These are phyloP conservation scores for Schoenoplectus tabernaemontani DNA, from an alignment of 202 grass and related monocot genomes.

Conservation along the genomic window DNA sequence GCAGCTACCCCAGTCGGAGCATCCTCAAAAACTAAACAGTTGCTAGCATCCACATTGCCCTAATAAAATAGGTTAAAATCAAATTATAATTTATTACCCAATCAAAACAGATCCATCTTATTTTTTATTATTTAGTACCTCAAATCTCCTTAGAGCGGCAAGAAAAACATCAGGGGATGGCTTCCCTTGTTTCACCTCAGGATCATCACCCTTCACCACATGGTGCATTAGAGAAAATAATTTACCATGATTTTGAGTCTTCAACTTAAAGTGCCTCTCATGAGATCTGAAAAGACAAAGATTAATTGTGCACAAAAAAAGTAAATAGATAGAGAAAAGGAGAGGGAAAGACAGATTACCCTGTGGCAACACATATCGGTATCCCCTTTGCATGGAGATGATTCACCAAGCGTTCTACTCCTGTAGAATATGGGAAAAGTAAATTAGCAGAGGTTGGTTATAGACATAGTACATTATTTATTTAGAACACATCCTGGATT, in stretches of 20 bases:
- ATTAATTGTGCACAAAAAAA: neutral
- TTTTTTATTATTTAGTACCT: conserved; percentile 30
- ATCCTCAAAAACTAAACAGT: conserved; percentile 88
- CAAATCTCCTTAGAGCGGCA: conserved; percentile 65
- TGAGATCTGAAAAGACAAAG: conserved; percentile 49
- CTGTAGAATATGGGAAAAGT: conserved; percentile 19
- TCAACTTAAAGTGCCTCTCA: conserved; percentile 66
- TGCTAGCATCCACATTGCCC: conserved; percentile 56
- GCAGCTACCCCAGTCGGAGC: conserved; percentile 84
- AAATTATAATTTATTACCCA: conserved; percentile 6
- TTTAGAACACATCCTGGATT: neutral
- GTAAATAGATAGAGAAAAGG: neutral
- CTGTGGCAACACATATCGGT: conserved; percentile 84
- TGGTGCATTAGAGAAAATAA: conserved; percentile 79
- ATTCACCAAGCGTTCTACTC: conserved; percentile 47
- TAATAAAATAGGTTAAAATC: conserved; percentile 25
- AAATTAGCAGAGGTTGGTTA: neutral
- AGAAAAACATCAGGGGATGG: conserved; percentile 96
- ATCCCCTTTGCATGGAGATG: conserved; percentile 72
- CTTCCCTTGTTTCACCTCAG: conserved; percentile 76
- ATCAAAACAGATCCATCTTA: neutral
- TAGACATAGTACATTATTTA: neutral
- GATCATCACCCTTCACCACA: conserved; percentile 81
- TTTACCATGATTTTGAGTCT: conserved; percentile 87
- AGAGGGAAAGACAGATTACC: conserved; percentile 35